These are phyloP conservation scores for Collybia nuda DNA, from an alignment of 768 basidiomycete genomes.

Conservation along the genomic window DNA sequence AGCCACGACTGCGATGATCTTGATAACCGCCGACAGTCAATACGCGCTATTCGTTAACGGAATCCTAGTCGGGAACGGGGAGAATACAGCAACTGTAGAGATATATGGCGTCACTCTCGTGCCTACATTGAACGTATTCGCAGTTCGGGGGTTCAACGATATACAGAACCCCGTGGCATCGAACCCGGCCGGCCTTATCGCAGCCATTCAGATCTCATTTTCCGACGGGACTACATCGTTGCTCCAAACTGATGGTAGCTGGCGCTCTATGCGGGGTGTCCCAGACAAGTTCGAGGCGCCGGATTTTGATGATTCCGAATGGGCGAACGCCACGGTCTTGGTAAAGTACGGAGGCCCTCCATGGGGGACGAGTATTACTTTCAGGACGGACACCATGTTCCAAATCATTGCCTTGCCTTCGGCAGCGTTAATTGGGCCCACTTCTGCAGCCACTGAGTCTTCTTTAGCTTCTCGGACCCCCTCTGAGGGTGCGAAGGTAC, in stretches of 20 bases:
- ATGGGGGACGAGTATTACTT: slow-evolving; percentile 20
- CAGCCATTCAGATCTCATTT: slow-evolving; percentile 21
- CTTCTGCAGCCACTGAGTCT: too few relatives aligned
- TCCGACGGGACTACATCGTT: slow-evolving; percentile 22
- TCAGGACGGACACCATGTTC: slow-evolving; percentile 12
- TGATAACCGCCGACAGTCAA: slow-evolving; percentile 26
- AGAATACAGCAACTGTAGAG: slow-evolving; percentile 23
- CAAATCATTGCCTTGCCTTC: not conserved
- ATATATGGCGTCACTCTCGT: slow-evolving; percentile 18
- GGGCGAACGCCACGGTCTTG: slow-evolving; percentile 15
- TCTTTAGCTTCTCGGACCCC: too few relatives aligned
- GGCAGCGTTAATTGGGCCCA: too few relatives aligned
- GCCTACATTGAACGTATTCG: slow-evolving; percentile 20
- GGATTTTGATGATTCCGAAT: slow-evolving; percentile 18
- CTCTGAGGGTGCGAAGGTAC: too few relatives aligned
- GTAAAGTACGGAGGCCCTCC: slow-evolving; percentile 23
- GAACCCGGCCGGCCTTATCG: slow-evolving; percentile 25
- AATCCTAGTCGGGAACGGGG: slow-evolving; percentile 15
- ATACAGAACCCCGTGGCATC: slow-evolving; percentile 13
- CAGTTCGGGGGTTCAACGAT: slow-evolving; percentile 23
- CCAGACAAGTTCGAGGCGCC: slow-evolving; percentile 23
- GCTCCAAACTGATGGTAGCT: slow-evolving; percentile 19
- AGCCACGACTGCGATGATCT: slow-evolving; percentile 15
- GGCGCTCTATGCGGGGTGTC: slow-evolving; percentile 20
- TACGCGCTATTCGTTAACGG: slow-evolving; percentile 28